Base-by-base conservation (phyloP, 139 green algal genomes). In the Chlorella ohadii region DNA sequence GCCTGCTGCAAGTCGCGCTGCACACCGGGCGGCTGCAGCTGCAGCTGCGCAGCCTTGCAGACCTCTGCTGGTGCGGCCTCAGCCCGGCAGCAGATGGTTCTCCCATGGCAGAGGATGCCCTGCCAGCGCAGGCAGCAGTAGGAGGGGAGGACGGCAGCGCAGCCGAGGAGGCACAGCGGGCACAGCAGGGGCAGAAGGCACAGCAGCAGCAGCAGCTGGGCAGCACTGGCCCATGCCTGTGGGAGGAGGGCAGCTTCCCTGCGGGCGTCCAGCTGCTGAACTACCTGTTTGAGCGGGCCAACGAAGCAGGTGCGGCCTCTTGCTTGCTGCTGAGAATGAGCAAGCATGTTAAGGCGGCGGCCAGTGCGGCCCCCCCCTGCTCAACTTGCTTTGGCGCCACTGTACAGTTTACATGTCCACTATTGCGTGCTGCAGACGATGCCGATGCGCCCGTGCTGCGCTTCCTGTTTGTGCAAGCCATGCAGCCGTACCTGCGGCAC, bases 401-500 rank as follows among this genome's bases (percentile, higher is more conserved):
- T n/a, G n/a, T n/a, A n/a, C n/a, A n/a, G n/a, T n/a, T n/a, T n/a
- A n/a, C n/a, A n/a, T n/a, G n/a, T n/a, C n/a, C n/a, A n/a, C n/a
- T n/a, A n/a, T n/a, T n/a, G n/a, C n/a, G n/a, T n/a, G 0, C n/a
- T 44, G 79, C 79, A 84, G 79, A 84, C 44, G 57, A 65, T 44
- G 11, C 80, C 3, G 66, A 79, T 11, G 23, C 56, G 4, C 55
- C 70, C 36, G 44, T 77, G 56, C 68, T 79, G 55, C 80, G 80
- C 68, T 73, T 80, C 80, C 80, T 85, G 33, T 85, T 80, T 68
- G 56, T 33, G 33, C 55, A 72, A 28, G 80, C 80, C 27, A 22
- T 79, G 68, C 80, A 79, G 68, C 80, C 80, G 34, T 85, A 85
- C 80, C 80, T 85, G 34, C 66, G 66, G 27, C 80, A 85, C 80